A percentile compares a stretch with the other conserved stretches of the same genome.
These are phyloP conservation scores for Flaveria brownii DNA, from an alignment of 129 eudicot species.

Conservation along the genomic window DNA sequence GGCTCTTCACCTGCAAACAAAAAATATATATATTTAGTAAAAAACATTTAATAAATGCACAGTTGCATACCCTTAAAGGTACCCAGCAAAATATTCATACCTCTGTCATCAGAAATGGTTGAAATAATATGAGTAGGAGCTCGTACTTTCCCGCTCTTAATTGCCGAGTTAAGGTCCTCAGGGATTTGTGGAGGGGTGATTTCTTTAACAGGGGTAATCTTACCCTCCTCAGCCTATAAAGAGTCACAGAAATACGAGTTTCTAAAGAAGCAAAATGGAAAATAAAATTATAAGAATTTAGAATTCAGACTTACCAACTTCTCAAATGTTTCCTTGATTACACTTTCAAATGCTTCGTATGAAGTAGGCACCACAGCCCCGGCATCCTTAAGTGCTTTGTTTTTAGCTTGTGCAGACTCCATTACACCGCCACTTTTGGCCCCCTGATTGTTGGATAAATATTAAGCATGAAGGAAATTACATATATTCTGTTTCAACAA, in stretches of 20 bases:
- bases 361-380: conserved; percentile 97
- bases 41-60: background rate
- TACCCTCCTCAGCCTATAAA: conserved; percentile 66
- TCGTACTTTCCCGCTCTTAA: conserved; percentile 97
- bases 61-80: background rate
- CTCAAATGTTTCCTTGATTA: conserved; percentile 78
- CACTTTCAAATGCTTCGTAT: conserved; percentile 81
- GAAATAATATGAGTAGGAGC: conserved; percentile 97
- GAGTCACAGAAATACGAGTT: background rate
- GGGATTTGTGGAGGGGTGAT: conserved; percentile 93
- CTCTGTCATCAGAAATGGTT: conserved; percentile 89
- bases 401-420: conserved; percentile 99
- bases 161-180: conserved; percentile 88
- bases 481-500: conserved; percentile 1
- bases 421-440: conserved; percentile 97
- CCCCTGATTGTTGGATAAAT: conserved; percentile 50
- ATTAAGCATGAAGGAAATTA: conserved; percentile 14
- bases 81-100: conserved; percentile 29
- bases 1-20: conserved; percentile 87
- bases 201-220: conserved; percentile 75
- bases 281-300: background rate
- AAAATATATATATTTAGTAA: background rate
- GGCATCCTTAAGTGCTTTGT: conserved; percentile 85
- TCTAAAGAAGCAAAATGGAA: conserved; percentile 7
- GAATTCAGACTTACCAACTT: conserved; percentile 54